Evolutionary conservation across 1,284 basidiomycete species (phyloP).

Genomic region (Crocinoboletus sp.): DNA sequence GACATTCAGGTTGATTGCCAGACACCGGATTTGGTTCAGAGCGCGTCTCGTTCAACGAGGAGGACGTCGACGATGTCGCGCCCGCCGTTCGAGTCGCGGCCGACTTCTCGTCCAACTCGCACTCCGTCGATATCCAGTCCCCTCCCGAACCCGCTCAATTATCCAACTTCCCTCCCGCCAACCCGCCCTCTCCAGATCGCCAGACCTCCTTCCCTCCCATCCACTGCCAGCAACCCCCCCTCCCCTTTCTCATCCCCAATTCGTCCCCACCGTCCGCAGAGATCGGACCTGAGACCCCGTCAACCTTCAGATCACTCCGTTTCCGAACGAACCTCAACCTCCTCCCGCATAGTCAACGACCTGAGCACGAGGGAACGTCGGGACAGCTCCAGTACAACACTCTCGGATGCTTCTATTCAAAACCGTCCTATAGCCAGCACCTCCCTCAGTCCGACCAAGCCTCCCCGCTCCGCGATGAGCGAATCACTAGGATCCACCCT

Average conservation of each 20-base stretch:
- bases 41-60: neutral
- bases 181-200: constrained; percentile 31
- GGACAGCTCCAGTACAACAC: constrained; percentile 37
- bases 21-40: constrained; percentile 7
- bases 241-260: constrained; percentile 37
- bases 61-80: constrained; percentile 23
- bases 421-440: constrained; percentile 28
- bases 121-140: constrained; percentile 27
- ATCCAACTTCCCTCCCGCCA: constrained; percentile 19
- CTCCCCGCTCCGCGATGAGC: constrained; percentile 33
- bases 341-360: constrained; percentile 25
- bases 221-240: constrained; percentile 39
- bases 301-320: constrained; percentile 40
- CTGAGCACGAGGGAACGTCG: constrained; percentile 33
- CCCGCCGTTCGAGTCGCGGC: constrained; percentile 17
- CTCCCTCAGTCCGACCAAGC: constrained; percentile 30
- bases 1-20: constrained; percentile 11
- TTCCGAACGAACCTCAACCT: constrained; percentile 40
- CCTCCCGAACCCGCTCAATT: constrained; percentile 25
- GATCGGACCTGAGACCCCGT: constrained; percentile 50
- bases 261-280: constrained; percentile 52
- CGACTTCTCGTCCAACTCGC: constrained; percentile 21
- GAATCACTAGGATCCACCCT: constrained; percentile 26
- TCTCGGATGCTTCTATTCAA: constrained; percentile 37
- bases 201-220: constrained; percentile 41